A percentile compares a stretch with the other conserved stretches of the same genome.
Evolutionary conservation across 1,139 yeast genomes (phyloP).

Genomic region (Debaryomyces fabryi): DNA sequence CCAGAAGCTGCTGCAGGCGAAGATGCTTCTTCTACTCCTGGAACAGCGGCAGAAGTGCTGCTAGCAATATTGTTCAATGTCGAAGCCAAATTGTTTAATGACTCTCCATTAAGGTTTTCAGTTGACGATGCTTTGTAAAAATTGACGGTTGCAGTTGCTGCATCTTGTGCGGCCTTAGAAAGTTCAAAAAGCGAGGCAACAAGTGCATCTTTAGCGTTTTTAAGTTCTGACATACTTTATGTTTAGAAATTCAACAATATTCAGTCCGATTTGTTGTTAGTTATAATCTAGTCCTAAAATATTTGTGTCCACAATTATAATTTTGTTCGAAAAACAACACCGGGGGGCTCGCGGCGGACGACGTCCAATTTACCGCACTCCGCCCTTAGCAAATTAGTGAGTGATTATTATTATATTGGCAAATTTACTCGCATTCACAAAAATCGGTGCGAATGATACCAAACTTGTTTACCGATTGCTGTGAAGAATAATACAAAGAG

Average conservation of each 20-base stretch:
- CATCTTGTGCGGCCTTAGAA: constrained; percentile 79
- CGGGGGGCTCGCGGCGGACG: constrained; percentile 2
- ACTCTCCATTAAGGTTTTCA: constrained; percentile 33
- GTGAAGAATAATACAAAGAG: background rate
- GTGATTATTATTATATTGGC: constrained; percentile 3
- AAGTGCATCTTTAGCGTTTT: constrained; percentile 52
- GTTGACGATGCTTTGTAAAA: constrained; percentile 60
- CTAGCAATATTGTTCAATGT: constrained; percentile 25
- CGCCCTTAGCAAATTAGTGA: constrained; percentile 7
- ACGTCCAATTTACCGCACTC: constrained; percentile 5
- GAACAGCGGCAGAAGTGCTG: constrained; percentile 15
- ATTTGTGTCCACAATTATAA: background rate
- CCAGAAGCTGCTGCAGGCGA: constrained; percentile 15
- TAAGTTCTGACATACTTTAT: constrained; percentile 36
- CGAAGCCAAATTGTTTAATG: constrained; percentile 39
- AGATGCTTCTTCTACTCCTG: constrained; percentile 11
- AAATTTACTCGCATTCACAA: background rate
- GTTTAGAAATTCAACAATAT: background rate
- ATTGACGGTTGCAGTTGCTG: constrained; percentile 75
- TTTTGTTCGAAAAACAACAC: constrained; percentile 3
- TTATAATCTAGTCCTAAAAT: background rate
- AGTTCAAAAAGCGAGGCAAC: constrained; percentile 79
- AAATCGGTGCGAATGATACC: background rate
- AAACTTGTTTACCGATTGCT: background rate
- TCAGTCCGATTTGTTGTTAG: background rate